phyloP scores from a whole-genome alignment of 2,329 filamentous ascomycete genomes.

The Geosmithia putterillii region DNA sequence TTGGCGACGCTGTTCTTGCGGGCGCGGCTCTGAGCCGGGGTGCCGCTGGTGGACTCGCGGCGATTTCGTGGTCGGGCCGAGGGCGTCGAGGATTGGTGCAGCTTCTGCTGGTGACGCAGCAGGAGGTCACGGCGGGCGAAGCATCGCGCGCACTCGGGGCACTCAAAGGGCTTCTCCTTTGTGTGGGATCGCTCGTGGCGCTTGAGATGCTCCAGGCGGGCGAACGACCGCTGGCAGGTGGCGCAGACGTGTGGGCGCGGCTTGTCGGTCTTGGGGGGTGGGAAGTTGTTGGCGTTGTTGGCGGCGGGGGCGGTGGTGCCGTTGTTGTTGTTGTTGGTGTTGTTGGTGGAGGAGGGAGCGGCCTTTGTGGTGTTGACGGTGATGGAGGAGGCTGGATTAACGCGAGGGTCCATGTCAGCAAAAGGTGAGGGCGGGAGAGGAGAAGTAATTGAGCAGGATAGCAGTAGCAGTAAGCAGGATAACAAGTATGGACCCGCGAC shows the following conservation, averaged over 20 bases:
- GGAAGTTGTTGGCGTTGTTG: constrained; percentile 37
- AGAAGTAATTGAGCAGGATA: neutral
- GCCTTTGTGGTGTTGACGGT: constrained; percentile 29
- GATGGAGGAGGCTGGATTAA: constrained; percentile 31
- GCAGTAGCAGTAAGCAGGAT: too few relatives aligned
- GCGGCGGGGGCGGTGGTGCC: constrained; percentile 40
- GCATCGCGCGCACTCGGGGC: constrained; percentile 84
- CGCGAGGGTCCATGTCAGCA: neutral
- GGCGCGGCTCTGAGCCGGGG: constrained; percentile 57
- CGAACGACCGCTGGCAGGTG: constrained; percentile 87
- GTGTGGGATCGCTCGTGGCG: constrained; percentile 96
- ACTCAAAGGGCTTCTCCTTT: constrained; percentile 98
- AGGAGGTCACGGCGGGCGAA: constrained; percentile 90
- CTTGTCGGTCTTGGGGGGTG: constrained; percentile 92
- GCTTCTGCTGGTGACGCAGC: constrained; percentile 92
- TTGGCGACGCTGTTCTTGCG: constrained; percentile 86
- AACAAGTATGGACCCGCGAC: too few relatives aligned
- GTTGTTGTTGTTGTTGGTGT: constrained; percentile 32
- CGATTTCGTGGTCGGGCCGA: constrained; percentile 78
- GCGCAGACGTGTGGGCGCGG: constrained; percentile 87
- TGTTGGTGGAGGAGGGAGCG: constrained; percentile 40
- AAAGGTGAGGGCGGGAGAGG: neutral
- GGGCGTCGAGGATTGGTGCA: constrained; percentile 85
- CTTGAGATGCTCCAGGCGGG: constrained; percentile 90
- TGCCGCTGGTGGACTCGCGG: constrained; percentile 74